A percentile compares a stretch with the other conserved stretches of the same genome.
These are phyloP conservation scores for Larix kaempferi DNA, from an alignment of 75 land plant species.

Conservation along the genomic window DNA sequence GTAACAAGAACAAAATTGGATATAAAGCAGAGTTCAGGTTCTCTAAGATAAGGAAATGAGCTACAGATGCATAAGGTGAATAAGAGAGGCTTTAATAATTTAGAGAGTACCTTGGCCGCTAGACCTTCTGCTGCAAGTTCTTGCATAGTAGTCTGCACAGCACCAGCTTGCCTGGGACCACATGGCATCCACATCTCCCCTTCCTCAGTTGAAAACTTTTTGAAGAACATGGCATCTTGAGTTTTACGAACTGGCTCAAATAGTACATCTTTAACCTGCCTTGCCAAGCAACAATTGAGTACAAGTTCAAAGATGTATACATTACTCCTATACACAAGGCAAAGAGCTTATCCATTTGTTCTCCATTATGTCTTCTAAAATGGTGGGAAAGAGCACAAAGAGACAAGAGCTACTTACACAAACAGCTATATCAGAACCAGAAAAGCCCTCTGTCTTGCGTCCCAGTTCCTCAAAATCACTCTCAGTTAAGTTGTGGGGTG, in stretches of 20 bases:
- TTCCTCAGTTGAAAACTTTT: slow-evolving; percentile 22
- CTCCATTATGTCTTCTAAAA: neutral
- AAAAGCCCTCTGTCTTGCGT: slow-evolving; percentile 42
- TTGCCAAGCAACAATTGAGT: neutral
- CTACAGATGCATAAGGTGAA: neutral
- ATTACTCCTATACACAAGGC: neutral
- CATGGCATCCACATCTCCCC: slow-evolving; percentile 56
- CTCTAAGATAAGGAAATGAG: neutral
- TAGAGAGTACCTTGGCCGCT: slow-evolving; percentile 30
- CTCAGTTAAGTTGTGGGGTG: slow-evolving; percentile 40
- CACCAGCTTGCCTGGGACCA: slow-evolving; percentile 45
- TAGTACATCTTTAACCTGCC: slow-evolving; percentile 49
- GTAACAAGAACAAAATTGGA: neutral
- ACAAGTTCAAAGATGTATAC: neutral
- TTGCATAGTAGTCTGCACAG: slow-evolving; percentile 45
- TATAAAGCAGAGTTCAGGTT: neutral
- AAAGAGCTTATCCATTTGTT: neutral
- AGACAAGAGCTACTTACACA: slow-evolving; percentile 30
- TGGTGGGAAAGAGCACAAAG: neutral
- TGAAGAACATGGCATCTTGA: slow-evolving; percentile 59
- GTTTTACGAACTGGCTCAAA: slow-evolving; percentile 57
- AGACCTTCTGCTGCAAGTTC: slow-evolving; percentile 45
- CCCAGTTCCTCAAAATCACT: slow-evolving; percentile 46
- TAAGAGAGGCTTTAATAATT: neutral
- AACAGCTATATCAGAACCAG: slow-evolving; percentile 49